A percentile compares a stretch with the other conserved stretches of the same genome.
Evolutionary conservation across 768 basidiomycete genomes (phyloP).

Genomic region (Macrolepiota fuliginosa): DNA sequence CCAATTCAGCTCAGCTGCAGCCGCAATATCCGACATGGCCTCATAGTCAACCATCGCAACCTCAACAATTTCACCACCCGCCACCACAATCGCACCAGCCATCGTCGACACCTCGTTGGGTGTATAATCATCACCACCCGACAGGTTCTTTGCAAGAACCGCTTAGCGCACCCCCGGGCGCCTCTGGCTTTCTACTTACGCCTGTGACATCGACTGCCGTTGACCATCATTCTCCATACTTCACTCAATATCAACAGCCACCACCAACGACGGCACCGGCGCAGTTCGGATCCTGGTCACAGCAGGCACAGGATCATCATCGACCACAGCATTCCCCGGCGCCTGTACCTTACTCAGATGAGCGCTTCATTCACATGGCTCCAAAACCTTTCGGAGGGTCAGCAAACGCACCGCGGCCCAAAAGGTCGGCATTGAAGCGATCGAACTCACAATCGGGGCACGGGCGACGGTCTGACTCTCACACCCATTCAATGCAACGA

Average conservation of each 20-base stretch:
- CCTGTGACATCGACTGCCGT: background rate
- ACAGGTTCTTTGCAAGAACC: background rate
- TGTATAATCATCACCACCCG: background rate
- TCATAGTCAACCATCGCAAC: background rate
- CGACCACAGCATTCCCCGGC: background rate
- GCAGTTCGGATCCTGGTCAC: background rate
- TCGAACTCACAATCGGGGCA: constrained; percentile 2
- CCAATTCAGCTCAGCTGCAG: background rate
- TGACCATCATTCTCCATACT: constrained; percentile 2
- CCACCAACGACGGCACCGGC: background rate
- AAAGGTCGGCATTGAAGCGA: constrained; percentile 7
- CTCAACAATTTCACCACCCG: background rate
- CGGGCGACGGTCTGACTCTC: background rate
- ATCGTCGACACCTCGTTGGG: background rate
- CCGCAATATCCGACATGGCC: background rate
- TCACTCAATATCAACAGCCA: background rate
- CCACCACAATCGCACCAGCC: background rate
- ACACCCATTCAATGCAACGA: background rate
- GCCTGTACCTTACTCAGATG: background rate
- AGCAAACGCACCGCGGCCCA: constrained; percentile 2
- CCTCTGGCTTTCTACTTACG: background rate
- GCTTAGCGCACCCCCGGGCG: background rate
- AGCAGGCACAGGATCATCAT: background rate
- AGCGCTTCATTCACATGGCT: background rate
- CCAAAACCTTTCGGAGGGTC: background rate